Base-by-base conservation (phyloP, 2,329 filamentous ascomycete genomes). In the Trichoderma koningiopsis region DNA sequence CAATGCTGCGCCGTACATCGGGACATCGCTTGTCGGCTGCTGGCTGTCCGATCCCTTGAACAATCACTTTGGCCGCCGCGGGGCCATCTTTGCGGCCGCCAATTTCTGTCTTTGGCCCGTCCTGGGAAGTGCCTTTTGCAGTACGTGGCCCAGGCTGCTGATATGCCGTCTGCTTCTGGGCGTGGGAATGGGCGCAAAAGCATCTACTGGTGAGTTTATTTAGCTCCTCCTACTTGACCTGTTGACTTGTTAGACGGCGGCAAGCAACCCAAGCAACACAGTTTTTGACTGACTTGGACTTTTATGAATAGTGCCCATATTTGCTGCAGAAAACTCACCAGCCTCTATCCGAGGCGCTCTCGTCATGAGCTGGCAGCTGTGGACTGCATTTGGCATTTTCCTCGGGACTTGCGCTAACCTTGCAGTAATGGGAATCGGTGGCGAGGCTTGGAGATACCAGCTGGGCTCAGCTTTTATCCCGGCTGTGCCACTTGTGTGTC, bases 321-420 rank as follows among this genome's bases (percentile, higher is more conserved):
- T 92, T 74, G 89, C 91, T 0, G 91, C 92, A 2, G 92, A 94
- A 78, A 92, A 88, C 68, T 87, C 89, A 0, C 91, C 91, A 0
- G 88, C 91, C 1, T 78, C 83, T 1, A 89, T 93, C 67, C 87
- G 91, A 76, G 91, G 91, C 72, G 91, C 90, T 8, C 83, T 96
- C 22, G 91, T 94, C 72, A 95, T 95, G 92, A 89, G 89, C 71
- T 95, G 92, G 92, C 81, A 94, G 79, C 82, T 91, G 78, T 91
- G 88, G 87, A 89, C 85, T 3, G 85, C 85, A 2, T 87, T 89
- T 74, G 87, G 87, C 57, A 89, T 89, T 72, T 84, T 88, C 73
- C 79, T 88, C 19, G 89, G 89, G 35, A 90, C 86, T 63, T 86
- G 83, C 62, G 85, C 85, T 70, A 89, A 90, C 83, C 77, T 88